These are phyloP conservation scores for Magnolia sinica DNA, from an alignment of 164 flowering plant genomes.

Conservation along the genomic window DNA sequence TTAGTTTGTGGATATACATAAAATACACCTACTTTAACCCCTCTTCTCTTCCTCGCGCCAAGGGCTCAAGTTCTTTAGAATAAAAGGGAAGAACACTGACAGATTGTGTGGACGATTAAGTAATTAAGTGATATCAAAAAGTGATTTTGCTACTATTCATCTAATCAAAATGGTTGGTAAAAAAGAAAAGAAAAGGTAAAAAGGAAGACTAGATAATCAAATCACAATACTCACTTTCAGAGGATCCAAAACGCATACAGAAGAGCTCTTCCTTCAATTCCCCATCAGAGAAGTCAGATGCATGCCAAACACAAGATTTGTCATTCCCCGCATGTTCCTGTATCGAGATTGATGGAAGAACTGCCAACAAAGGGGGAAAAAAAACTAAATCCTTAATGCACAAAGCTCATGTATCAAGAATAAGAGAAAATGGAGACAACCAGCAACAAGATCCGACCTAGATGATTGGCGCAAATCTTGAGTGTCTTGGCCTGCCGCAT, in stretches of 20 bases:
- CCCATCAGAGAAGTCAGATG: constrained; percentile 39
- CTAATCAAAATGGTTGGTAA: too few species aligned
- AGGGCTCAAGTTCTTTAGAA: too few species aligned
- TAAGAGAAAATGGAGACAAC: neutral
- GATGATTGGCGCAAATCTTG: constrained; percentile 44
- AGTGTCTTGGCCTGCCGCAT: constrained; percentile 40
- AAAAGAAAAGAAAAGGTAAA: too few species aligned
- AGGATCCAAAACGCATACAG: constrained; percentile 33
- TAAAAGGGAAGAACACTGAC: too few species aligned
- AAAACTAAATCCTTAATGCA: neutral
- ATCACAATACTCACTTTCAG: constrained; percentile 30
- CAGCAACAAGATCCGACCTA: constrained; percentile 13
- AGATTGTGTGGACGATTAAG: too few species aligned
- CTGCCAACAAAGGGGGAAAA: constrained; percentile 12
- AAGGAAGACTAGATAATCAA: too few species aligned
- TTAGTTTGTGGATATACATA: too few species aligned
- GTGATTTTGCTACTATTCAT: too few species aligned
- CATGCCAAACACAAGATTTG: constrained; percentile 42
- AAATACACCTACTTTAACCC: too few species aligned
- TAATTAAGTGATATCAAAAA: too few species aligned
- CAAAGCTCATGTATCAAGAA: neutral
- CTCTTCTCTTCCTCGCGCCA: too few species aligned
- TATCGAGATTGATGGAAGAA: constrained; percentile 25
- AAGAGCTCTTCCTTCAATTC: constrained; percentile 40
- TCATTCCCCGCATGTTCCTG: constrained; percentile 39